A percentile compares a stretch with the other conserved stretches of the same genome.
Conservation (phyloP, 2,329 filamentous ascomycete genomes). For the Acephala macrosclerotiorum region DNA sequence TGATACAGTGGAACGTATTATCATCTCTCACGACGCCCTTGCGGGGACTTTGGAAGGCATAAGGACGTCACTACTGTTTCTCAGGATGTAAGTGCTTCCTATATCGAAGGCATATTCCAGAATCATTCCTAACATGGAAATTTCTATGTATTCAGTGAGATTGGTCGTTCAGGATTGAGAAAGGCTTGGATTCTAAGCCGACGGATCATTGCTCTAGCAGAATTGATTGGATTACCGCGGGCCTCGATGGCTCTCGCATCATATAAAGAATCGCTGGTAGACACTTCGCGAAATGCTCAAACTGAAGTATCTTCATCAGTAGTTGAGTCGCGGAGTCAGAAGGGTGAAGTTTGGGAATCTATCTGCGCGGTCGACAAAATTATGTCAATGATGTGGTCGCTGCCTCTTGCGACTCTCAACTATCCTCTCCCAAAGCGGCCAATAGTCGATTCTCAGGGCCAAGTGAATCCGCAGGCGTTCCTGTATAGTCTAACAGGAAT, state of each 20-base stretch:
- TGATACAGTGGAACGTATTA: conserved; percentile 17
- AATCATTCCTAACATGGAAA: conserved; percentile 1
- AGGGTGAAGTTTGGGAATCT: conserved; percentile 18
- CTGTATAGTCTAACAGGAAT: conserved; percentile 12
- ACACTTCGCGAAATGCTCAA: not conserved
- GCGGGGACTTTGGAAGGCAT: conserved; percentile 20
- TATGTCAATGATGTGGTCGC: conserved; percentile 19
- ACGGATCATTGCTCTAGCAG: conserved; percentile 19
- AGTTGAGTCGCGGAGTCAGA: conserved; percentile 13
- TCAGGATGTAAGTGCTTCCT: conserved; percentile 16
- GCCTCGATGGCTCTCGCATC: conserved; percentile 10
- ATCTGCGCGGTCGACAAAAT: conserved; percentile 21
- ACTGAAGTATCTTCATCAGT: not conserved
- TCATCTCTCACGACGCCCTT: conserved; percentile 15
- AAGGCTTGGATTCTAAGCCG: conserved; percentile 17
- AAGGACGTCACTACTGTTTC: conserved; percentile 12
- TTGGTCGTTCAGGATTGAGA: conserved; percentile 12
- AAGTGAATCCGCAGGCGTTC: conserved; percentile 16
- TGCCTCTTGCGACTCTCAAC: conserved; percentile 17
- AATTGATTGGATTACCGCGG: conserved; percentile 19
- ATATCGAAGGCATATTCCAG: not conserved
- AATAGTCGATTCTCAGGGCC: conserved; percentile 12
- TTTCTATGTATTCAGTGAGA: not conserved
- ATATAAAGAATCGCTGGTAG: conserved; percentile 5
- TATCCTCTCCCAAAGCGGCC: conserved; percentile 17